Evolutionary conservation across 805 yeast species (phyloP), one percentile per base, ranked within the genome.

Genomic region (Saturnispora diversa): DNA sequence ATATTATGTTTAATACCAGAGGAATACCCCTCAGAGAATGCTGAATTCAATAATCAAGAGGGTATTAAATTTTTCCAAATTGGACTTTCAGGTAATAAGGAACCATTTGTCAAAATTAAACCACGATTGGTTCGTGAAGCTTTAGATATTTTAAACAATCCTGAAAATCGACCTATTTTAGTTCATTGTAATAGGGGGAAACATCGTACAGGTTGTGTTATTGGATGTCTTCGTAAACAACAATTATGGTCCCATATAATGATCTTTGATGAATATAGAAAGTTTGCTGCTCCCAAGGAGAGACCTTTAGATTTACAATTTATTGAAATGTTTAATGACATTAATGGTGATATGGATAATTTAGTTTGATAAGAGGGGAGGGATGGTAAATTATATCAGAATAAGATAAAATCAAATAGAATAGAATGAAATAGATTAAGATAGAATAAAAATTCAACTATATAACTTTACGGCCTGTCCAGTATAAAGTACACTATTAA

Each of bases 121-220:
- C 68, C 72, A 3, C 80, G 77, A 26, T 66, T 82, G 28, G 75
- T 92, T 23, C 81, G 88, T 1, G 74, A 76, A 44, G 96, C 97
- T 0, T 65, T 90, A 47, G 78, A 80, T 55, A 81, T 87, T 25
- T 84, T 86, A 11, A 59, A 86, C 12, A 70, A 92, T 53, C 96
- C 97, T 0, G 77, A 58, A 17, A 90, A 92, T 60, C 97, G 87
- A 44, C 98, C 98, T 2, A 67, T 92, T 10, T 65, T 92, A 47
- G 84, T 92, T 32, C 98, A 92, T 60, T 92, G 98, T 63, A 92
- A 92, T 62, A 67, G 96, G 44, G 98, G 98, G 9, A 92, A 90
- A 59, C 98, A 92, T 59, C 70, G 98, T 50, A 92, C 98, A 0
- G 98, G 98, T 0, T 92, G 97, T 59, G 68, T 92, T 12, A 88